Evolutionary conservation across 2,329 filamentous ascomycete genomes (phyloP), one percentile per base, ranked within the genome.

Genomic region (Botrytis fragariae): DNA sequence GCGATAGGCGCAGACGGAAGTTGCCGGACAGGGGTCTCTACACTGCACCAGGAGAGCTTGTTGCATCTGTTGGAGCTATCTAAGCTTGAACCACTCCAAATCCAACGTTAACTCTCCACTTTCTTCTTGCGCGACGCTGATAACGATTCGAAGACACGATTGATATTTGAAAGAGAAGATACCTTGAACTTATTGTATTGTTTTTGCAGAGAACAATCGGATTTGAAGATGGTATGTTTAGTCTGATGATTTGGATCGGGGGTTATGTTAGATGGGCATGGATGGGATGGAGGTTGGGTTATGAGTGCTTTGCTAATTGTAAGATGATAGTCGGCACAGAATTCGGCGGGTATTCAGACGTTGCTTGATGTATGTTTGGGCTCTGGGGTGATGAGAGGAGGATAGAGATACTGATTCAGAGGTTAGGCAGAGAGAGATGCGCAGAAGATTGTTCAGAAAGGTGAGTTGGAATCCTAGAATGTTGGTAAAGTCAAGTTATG

Each of bases 391-490:
- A 37, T 64, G 44, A 37, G 44, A 44, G 35, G 51, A 8, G 35
- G 44, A 22, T 57, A 39, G 32, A 44, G 44, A 60, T 73, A 64
- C 60, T 71, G 51, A 72, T 70, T 48, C 51, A 67, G 65, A 70
- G 44, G 37, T 71, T 77, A 98, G 95, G 95, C 96, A 80, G 96
- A 99, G 89, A 92, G 94, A 84, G 95, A 98, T 84, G 96, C 96
- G 75, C 95, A 97, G 85, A 98, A 98, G 89, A 99, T 99, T 83
- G 95, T 99, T 74, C 95, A 98, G 84, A 94, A 96, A 89, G 93
- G 95, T 97, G 83, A 75, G 86, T 83, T 54, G 57, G 32, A 8
- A 32, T 57, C 59, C n/a, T 63, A 63, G 16, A 22, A 22, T 37
- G 37, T 20, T 22, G 7, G 42, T 18, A 20, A 29, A n/a, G 32